phyloP scores from a whole-genome alignment of 768 basidiomycete species.

The Termitomyces sp. region DNA sequence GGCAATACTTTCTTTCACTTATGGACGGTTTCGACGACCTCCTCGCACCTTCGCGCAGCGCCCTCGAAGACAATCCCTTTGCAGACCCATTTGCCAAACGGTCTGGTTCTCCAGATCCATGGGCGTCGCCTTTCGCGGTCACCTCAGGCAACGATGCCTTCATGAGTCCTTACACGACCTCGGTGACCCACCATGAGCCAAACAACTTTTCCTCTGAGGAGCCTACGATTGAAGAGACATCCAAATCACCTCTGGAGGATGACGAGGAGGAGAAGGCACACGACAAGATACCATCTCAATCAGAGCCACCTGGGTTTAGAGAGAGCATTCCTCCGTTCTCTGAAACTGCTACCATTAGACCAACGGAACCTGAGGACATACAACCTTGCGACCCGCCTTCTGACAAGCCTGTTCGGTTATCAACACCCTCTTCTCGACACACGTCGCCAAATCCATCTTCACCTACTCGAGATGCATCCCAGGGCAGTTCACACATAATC shows the following conservation, averaged over 20 bases:
- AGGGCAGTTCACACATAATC: conserved; percentile 13
- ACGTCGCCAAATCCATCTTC: conserved; percentile 14
- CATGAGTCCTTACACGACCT: conserved; percentile 21
- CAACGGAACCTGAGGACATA: conserved; percentile 26
- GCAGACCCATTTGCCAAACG: conserved; percentile 67
- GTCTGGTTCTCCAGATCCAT: conserved; percentile 70
- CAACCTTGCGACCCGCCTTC: conserved; percentile 16
- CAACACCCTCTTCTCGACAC: conserved; percentile 5
- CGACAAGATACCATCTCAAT: conserved; percentile 20
- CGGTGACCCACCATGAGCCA: conserved; percentile 18
- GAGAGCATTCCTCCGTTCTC: conserved; percentile 41
- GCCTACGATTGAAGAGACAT: conserved; percentile 25
- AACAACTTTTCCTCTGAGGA: conserved; percentile 18
- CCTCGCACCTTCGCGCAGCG: conserved; percentile 51
- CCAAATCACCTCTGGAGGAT: conserved; percentile 22
- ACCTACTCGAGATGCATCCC: conserved; percentile 13
- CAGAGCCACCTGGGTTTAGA: conserved; percentile 47
- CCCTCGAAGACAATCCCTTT: conserved; percentile 73
- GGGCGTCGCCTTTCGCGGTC: conserved; percentile 54
- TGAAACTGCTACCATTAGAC: conserved; percentile 38
- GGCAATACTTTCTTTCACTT: not conserved
- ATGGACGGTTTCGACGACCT: conserved; percentile 84
- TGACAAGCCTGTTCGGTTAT: conserved; percentile 3
- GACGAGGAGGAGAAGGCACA: conserved; percentile 28
- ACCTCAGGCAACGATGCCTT: conserved; percentile 20